phyloP scores from a whole-genome alignment of 2,329 filamentous ascomycete species.

The Trichoderma harzianum region DNA sequence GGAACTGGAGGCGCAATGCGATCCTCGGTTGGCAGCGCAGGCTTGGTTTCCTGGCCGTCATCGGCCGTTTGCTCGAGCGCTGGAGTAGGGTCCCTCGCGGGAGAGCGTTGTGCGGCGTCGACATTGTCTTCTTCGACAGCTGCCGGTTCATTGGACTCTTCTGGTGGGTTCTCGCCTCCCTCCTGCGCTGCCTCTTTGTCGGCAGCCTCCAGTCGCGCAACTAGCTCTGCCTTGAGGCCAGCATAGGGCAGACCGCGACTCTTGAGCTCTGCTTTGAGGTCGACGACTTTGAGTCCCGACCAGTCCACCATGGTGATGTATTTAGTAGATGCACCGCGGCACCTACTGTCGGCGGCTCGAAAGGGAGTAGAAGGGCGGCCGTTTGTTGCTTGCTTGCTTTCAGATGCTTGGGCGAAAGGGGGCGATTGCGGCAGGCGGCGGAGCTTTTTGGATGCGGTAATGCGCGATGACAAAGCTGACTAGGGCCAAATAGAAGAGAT shows the following conservation, averaged over 20 bases:
- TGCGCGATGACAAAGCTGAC: not conserved
- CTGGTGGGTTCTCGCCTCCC: not conserved
- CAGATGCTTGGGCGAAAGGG: not conserved
- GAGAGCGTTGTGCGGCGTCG: not conserved
- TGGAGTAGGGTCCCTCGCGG: not conserved
- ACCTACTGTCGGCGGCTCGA: not conserved
- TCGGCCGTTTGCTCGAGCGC: conserved; percentile 17
- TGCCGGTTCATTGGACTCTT: not conserved
- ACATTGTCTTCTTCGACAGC: not conserved
- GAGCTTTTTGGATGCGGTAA: not conserved
- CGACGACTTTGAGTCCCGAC: conserved; percentile 65
- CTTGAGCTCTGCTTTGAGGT: conserved; percentile 73
- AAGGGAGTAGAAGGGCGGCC: not conserved
- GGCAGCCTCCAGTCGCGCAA: conserved; percentile 56
- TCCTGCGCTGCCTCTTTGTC: conserved; percentile 21
- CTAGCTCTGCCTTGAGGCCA: conserved; percentile 69
- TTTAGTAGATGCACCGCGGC: not conserved
- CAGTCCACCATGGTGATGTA: conserved; percentile 47
- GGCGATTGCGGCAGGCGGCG: not conserved
- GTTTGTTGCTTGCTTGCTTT: not conserved
- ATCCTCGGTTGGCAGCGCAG: conserved; percentile 19
- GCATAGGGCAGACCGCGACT: conserved; percentile 64
- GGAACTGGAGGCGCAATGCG: conserved; percentile 9
- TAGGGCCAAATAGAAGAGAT: not conserved
- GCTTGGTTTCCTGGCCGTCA: conserved; percentile 16